Evolutionary conservation across 495 filamentous ascomycete genomes (phyloP).

Genomic region (Talaromyces nanjingensis): DNA sequence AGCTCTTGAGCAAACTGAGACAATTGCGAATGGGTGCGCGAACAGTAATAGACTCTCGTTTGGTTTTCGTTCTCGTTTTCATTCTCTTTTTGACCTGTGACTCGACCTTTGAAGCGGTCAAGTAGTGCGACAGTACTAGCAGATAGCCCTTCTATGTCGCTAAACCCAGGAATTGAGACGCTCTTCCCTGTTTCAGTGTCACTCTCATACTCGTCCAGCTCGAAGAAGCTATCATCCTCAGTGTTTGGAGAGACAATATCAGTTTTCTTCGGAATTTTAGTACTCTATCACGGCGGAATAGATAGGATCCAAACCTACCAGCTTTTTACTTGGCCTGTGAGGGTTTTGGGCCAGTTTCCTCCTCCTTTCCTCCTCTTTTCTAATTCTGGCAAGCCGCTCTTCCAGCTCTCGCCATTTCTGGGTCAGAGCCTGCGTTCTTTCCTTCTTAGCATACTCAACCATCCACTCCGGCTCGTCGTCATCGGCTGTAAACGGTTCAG

Average conservation of each 20-base stretch:
- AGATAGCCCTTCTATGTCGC: constrained; percentile 29
- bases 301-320: constrained; percentile 23
- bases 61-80: constrained; percentile 48
- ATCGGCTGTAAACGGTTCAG: constrained; percentile 28
- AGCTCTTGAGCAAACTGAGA: constrained; percentile 91
- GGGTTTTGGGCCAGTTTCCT: constrained; percentile 41
- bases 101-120: constrained; percentile 29
- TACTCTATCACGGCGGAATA: neutral
- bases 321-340: constrained; percentile 43
- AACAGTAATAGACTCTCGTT: constrained; percentile 87
- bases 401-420: constrained; percentile 66
- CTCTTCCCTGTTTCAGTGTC: constrained; percentile 39
- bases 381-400: constrained; percentile 55
- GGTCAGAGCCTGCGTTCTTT: constrained; percentile 60
- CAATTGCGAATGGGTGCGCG: constrained; percentile 89
- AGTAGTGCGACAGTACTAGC: constrained; percentile 36
- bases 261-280: constrained; percentile 3
- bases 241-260: neutral
- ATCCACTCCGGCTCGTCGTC: constrained; percentile 87
- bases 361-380: constrained; percentile 58
- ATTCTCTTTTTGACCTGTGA: constrained; percentile 37
- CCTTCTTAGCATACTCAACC: constrained; percentile 60
- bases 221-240: constrained; percentile 61
- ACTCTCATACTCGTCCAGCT: constrained; percentile 75
- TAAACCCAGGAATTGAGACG: constrained; percentile 12